These are phyloP conservation scores for Tolypocladium pustulatum DNA, from an alignment of 2,329 filamentous ascomycete species.

Conservation along the genomic window DNA sequence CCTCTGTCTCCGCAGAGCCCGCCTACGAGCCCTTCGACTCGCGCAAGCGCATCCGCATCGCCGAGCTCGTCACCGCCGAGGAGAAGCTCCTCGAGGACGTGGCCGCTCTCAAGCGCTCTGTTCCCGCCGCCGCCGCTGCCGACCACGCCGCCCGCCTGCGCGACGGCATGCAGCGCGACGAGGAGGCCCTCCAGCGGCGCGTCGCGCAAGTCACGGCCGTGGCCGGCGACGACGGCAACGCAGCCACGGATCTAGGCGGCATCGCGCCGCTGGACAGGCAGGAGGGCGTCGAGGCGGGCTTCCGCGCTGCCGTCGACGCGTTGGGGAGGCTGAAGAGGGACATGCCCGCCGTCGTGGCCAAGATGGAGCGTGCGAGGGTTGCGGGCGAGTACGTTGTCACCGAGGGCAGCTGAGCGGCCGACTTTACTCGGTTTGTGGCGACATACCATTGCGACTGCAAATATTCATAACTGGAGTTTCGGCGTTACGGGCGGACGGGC, in stretches of 20 bases:
- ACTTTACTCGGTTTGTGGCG: not conserved
- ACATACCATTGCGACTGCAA: not conserved
- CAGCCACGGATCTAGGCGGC: constrained; percentile 12
- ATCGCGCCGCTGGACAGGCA: constrained; percentile 30
- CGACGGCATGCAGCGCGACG: constrained; percentile 33
- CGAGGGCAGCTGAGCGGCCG: constrained; percentile 13
- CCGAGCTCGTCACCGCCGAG: constrained; percentile 50
- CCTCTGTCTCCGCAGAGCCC: constrained; percentile 5
- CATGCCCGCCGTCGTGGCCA: constrained; percentile 52
- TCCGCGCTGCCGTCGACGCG: constrained; percentile 35
- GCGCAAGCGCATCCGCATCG: constrained; percentile 46
- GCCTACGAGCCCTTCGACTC: constrained; percentile 51
- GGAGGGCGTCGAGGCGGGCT: constrained; percentile 32
- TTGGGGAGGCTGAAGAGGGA: constrained; percentile 45
- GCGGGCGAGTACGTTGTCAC: constrained; percentile 47
- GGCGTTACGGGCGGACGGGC: not conserved
- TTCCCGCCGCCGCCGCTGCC: constrained; percentile 34
- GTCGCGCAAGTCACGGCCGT: constrained; percentile 8
- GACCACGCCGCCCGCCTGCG: constrained; percentile 29
- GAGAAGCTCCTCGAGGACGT: constrained; percentile 56
- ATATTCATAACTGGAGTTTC: not conserved
- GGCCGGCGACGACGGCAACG: constrained; percentile 14
- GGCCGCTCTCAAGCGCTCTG: constrained; percentile 44
- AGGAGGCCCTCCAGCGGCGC: constrained; percentile 27
- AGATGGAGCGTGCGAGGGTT: constrained; percentile 52